phyloP scores from a whole-genome alignment of 176 grass and related monocot species.

The Carex scoparia region DNA sequence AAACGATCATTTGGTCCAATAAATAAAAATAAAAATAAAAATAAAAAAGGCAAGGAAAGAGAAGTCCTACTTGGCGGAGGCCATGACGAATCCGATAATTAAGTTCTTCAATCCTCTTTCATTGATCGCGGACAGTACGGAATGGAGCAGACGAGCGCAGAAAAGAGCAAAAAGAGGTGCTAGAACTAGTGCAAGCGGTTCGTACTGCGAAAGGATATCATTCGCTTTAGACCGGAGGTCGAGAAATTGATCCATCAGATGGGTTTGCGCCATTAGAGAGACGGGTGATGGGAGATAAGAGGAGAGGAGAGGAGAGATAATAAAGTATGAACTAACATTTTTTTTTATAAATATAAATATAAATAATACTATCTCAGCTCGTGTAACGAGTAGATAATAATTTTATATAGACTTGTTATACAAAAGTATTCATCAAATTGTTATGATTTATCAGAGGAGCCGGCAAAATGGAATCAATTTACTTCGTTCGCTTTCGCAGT shows the following conservation, averaged over 20 bases:
- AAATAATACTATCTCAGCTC: too few species aligned
- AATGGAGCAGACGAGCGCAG: slow-evolving; percentile 47
- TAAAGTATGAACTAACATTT: not conserved
- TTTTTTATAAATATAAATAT: too few species aligned
- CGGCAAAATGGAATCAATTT: not conserved
- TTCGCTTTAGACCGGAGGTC: slow-evolving; percentile 55
- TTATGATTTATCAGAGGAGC: not conserved
- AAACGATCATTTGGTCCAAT: not conserved
- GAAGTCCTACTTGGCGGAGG: slow-evolving; percentile 47
- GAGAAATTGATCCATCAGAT: slow-evolving; percentile 27
- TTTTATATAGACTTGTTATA: not conserved
- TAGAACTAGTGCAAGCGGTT: slow-evolving; percentile 58
- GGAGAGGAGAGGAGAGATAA: not conserved
- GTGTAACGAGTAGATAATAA: not conserved
- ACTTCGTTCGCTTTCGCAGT: too few species aligned
- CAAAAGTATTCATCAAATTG: not conserved
- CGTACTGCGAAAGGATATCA: slow-evolving; percentile 47
- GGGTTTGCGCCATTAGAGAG: slow-evolving; percentile 25
- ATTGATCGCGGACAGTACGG: slow-evolving; percentile 28
- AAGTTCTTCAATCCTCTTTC: slow-evolving; percentile 49
- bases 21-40: not conserved
- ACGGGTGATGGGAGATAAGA: not conserved
- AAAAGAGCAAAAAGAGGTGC: slow-evolving; percentile 63
- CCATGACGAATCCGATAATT: slow-evolving; percentile 46
- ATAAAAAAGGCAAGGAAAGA: not conserved